phyloP scores from a whole-genome alignment of 2,329 filamentous ascomycete genomes.

The Fusarium sp. region DNA sequence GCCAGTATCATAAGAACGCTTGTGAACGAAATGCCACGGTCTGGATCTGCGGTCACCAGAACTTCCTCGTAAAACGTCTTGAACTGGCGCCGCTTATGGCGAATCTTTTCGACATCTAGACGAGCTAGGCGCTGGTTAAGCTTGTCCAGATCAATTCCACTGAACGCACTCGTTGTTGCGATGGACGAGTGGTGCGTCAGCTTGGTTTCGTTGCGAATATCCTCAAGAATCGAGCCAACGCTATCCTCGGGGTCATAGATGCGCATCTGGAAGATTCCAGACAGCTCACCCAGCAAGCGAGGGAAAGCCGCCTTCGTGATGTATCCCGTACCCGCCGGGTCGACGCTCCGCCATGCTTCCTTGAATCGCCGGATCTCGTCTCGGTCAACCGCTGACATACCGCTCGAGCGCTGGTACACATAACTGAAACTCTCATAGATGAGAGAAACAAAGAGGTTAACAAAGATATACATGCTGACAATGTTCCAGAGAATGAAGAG shows the following conservation, averaged over 20 bases:
- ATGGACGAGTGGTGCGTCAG: conserved; percentile 66
- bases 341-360: conserved; percentile 96
- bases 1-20: conserved; percentile 94
- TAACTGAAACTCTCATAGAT: conserved; percentile 99
- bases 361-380: conserved; percentile 98
- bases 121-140: conserved; percentile 78
- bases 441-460: conserved; percentile 96
- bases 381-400: conserved; percentile 88
- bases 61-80: conserved; percentile 98
- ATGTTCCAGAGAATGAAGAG: conserved; percentile 99
- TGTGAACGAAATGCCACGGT: conserved; percentile 90
- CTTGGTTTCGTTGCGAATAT: conserved; percentile 72
- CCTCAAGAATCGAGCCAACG: conserved; percentile 85
- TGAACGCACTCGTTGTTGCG: conserved; percentile 60
- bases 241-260: conserved; percentile 94
- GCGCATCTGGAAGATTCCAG: conserved; percentile 95
- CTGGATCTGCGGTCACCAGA: conserved; percentile 89
- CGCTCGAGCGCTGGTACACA: conserved; percentile 95
- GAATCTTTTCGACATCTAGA: conserved; percentile 81
- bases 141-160: conserved; percentile 77
- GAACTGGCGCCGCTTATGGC: conserved; percentile 79
- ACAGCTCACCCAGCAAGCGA: conserved; percentile 87
- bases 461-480: conserved; percentile 99
- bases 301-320: conserved; percentile 93
- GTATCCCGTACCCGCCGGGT: conserved; percentile 90